Evolutionary conservation across 1,284 basidiomycete genomes (phyloP), one percentile per base, ranked within the genome.

Genomic region (Moniliophthora roreri): DNA sequence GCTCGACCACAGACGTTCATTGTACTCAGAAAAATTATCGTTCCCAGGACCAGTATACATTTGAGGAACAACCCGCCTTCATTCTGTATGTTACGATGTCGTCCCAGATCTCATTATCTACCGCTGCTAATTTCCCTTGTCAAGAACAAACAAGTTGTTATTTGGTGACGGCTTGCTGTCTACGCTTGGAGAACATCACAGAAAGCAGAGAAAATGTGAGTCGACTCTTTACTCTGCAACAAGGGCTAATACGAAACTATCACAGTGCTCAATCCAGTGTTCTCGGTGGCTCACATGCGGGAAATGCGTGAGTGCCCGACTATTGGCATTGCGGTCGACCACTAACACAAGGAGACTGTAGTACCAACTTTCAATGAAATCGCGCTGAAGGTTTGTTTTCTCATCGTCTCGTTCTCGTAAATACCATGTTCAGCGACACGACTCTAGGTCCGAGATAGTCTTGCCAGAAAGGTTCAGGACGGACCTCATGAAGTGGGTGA

Each of bases 161-260:
- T 55, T 51, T 15, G 54, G 54, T 13, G 21, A 48, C 6, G 50
- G 46, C 7, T 20, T 55, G 26, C 39, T 49, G 5, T 45, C 38
- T 1, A 52, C 39, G 16, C 11, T 42, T 21, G 55, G 55, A 38
- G 24, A 48, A 20, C 23, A 15, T 26, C 55, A 57, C 48, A 48
- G 52, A 23, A 54, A 48, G 44, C 55, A 57, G 38, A 41, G 55
- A 9, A 57, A 51, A 28, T 45, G n/a, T n/a, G n/a, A n/a, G n/a
- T n/a, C n/a, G n/a, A n/a, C n/a, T n/a, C n/a, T n/a, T n/a, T n/a
- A n/a, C n/a, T n/a, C n/a, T n/a, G n/a, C n/a, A n/a, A n/a, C n/a
- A n/a, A n/a, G n/a, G n/a, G n/a, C n/a, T n/a, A n/a, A n/a, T n/a
- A n/a, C n/a, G n/a, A n/a, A n/a, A n/a, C n/a, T n/a, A n/a, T n/a